Evolutionary conservation across 495 filamentous ascomycete species (phyloP), one percentile per base, ranked within the genome.

Genomic region (Aspergillus kassunensis): DNA sequence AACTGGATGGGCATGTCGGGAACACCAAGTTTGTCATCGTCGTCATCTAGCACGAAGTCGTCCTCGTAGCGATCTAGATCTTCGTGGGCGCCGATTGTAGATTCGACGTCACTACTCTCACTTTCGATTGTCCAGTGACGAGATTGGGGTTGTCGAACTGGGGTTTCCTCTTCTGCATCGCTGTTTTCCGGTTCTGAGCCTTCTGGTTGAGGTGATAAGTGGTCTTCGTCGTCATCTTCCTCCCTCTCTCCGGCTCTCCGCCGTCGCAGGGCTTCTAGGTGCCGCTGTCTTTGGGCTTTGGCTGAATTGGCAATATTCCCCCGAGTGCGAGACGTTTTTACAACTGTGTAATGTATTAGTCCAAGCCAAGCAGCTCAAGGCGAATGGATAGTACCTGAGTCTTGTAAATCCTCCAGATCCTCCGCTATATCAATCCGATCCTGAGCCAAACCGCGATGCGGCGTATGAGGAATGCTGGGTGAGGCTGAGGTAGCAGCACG

Each of bases 1-100:
- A 90, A 90, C 57, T 90, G 71, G 9, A 95, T 70, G 0, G 90
- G 90, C 2, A 92, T 83, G 3, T 73, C 74, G 0, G 84, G 87
- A 6, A 77, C 80, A 3, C 88, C 89, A 1, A 91, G 51, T n/a
- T 71, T 71, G 8, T 69, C 75, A 10, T 80, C 77, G 19, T 80
- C 81, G 45, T 89, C 86, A 29, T 90, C 83, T 8, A 76, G 62
- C 15, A 95, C 72, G 51, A 91, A 92, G 57, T 83, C 84, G 12
- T 82, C 79, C n/a, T 90, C 80, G 48, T 89, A 80, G 3, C 81
- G 76, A 25, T 86, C 81, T 2, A 76, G 58, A 45, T 69, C 69
- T 50, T 71, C 70, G 42, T 68, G 66, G n/a, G 59, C 58, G 4
- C 55, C 59, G 6, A 73, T 63, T 19, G 60, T 51, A 0, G 69